phyloP scores from a whole-genome alignment of 129 eudicot species.

The Lonicera japonica region DNA sequence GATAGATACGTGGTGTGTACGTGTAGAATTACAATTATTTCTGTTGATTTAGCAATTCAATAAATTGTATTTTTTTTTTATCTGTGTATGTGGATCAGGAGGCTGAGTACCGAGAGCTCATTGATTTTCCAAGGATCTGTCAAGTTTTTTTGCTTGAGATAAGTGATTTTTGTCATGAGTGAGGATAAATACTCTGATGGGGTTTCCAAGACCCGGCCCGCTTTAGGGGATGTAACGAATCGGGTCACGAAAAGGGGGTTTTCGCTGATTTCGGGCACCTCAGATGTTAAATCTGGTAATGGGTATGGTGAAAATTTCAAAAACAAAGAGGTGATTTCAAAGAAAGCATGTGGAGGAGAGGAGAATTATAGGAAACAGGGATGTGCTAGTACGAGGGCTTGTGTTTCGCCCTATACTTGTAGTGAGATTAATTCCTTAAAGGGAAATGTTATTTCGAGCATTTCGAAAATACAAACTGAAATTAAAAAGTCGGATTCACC shows the following conservation, averaged over 20 bases:
- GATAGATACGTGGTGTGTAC: no score
- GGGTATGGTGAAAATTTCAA: neutral
- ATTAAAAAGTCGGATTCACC: constrained; percentile 10
- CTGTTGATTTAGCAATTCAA: neutral
- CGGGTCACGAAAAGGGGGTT: constrained; percentile 52
- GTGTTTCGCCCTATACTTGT: constrained; percentile 24
- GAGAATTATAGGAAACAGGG: no score
- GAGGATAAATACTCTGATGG: constrained; percentile 27
- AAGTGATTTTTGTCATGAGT: constrained; percentile 30
- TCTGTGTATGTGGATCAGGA: neutral
- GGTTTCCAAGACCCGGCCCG: constrained; percentile 35
- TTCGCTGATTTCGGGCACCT: constrained; percentile 13
- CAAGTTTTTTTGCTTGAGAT: neutral
- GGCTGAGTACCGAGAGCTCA: neutral
- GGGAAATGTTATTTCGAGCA: constrained; percentile 14
- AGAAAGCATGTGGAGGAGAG: constrained; percentile 1
- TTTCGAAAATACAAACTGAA: constrained; percentile 7
- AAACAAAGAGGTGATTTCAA: constrained; percentile 14
- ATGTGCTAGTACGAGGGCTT: constrained; percentile 20
- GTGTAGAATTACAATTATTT: no score
- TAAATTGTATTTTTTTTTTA: neutral
- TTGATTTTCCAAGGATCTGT: neutral
- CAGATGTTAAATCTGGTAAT: constrained; percentile 22
- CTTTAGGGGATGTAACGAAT: constrained; percentile 72
- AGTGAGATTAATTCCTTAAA: constrained; percentile 22